Evolutionary conservation across 331 rosid species (phyloP).

Genomic region (Telfairia occidentalis): DNA sequence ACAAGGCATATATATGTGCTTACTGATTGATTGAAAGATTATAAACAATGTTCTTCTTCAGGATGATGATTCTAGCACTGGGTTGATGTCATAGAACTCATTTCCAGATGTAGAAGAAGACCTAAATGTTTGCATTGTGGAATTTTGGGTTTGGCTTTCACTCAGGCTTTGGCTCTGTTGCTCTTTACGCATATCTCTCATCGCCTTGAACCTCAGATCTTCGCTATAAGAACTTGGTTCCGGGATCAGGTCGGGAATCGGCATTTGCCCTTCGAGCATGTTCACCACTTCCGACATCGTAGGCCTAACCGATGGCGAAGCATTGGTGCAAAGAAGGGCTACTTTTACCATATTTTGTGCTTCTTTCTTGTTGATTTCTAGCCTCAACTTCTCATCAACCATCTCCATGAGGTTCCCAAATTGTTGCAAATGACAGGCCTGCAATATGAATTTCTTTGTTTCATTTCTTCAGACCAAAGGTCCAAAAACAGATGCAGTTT

Average conservation of each 20-base stretch:
- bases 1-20: not conserved
- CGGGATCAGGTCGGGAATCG: constrained; percentile 40
- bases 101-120: constrained; percentile 26
- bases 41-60: not conserved
- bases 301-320: constrained; percentile 56
- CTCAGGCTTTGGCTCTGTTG: constrained; percentile 29
- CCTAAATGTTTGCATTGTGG: constrained; percentile 19
- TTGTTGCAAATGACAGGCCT: constrained; percentile 52
- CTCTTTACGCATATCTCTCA: constrained; percentile 46
- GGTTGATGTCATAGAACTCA: constrained; percentile 16
- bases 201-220: constrained; percentile 62
- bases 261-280: constrained; percentile 57
- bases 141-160: constrained; percentile 29
- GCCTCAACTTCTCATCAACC: constrained; percentile 52
- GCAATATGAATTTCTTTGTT: constrained; percentile 16
- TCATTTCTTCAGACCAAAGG: not conserved
- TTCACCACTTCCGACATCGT: constrained; percentile 62
- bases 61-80: constrained; percentile 3
- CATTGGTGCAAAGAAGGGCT: constrained; percentile 57
- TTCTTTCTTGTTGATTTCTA: constrained; percentile 34
- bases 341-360: constrained; percentile 46
- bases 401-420: constrained; percentile 36
- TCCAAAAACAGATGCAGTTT: not conserved
- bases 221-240: constrained; percentile 24
- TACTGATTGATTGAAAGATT: not conserved